phyloP scores from a whole-genome alignment of 2,329 filamentous ascomycete species.

The Dactylellina cionopaga region DNA sequence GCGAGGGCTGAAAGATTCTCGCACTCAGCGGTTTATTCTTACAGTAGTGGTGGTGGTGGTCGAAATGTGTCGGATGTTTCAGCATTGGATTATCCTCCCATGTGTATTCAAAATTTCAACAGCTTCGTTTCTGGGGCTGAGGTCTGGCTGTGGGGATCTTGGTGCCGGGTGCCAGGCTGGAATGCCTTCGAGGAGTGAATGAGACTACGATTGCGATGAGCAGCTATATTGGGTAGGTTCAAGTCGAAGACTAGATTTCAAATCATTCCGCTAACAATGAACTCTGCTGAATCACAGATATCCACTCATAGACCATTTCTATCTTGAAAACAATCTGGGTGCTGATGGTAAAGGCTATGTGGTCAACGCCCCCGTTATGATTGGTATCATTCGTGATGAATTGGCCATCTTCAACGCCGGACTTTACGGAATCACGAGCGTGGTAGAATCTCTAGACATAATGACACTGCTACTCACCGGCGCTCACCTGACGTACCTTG shows the following conservation, averaged over 20 bases:
- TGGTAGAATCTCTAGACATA: slow-evolving; percentile 54
- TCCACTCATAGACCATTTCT: slow-evolving; percentile 18
- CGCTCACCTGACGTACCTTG: slow-evolving; percentile 54
- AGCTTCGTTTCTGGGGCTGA: slow-evolving; percentile 54
- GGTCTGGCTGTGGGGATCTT: slow-evolving; percentile 29
- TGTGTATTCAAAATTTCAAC: slow-evolving; percentile 61
- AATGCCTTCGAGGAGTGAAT: slow-evolving; percentile 7
- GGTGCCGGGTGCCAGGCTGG: not conserved
- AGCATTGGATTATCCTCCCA: slow-evolving; percentile 60
- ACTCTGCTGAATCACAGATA: not conserved
- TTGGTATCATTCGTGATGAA: slow-evolving; percentile 61
- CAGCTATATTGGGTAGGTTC: slow-evolving; percentile 12
- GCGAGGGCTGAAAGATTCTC: slow-evolving; percentile 63
- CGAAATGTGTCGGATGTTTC: slow-evolving; percentile 58
- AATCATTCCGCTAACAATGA: not conserved
- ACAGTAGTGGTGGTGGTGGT: slow-evolving; percentile 57
- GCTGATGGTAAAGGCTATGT: slow-evolving; percentile 26
- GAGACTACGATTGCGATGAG: not conserved
- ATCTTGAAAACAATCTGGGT: not conserved
- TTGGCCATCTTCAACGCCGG: slow-evolving; percentile 58
- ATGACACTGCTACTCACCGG: slow-evolving; percentile 36
- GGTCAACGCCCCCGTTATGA: slow-evolving; percentile 59
- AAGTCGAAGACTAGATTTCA: not conserved
- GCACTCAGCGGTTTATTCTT: slow-evolving; percentile 62
- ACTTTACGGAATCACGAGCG: slow-evolving; percentile 56